These are phyloP conservation scores for Sisymbrium irio DNA, from an alignment of 345 rosid genomes.

Conservation along the genomic window DNA sequence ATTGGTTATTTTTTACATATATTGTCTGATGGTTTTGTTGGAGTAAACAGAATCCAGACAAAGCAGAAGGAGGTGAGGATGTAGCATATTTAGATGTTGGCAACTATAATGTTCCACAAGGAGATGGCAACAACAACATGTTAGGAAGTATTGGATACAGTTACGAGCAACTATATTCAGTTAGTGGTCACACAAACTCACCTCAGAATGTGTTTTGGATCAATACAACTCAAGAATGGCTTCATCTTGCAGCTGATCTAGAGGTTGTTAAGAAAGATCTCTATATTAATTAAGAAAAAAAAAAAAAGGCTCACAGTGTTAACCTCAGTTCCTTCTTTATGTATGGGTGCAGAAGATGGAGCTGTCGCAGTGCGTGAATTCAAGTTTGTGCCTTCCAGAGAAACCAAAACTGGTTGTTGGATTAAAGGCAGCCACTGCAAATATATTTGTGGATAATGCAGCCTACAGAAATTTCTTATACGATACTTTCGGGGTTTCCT, in stretches of 20 bases:
- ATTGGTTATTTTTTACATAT: background rate
- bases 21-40: background rate
- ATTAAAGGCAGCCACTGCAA: slow-evolving; percentile 42
- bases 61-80: slow-evolving; percentile 17
- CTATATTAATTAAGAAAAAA: background rate
- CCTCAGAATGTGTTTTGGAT: slow-evolving; percentile 39
- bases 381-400: slow-evolving; percentile 46
- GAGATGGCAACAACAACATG: slow-evolving; percentile 29
- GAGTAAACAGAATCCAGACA: slow-evolving; percentile 39
- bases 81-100: slow-evolving; percentile 36
- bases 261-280: slow-evolving; percentile 38
- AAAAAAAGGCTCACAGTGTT: background rate
- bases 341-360: slow-evolving; percentile 37
- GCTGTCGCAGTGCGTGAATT: slow-evolving; percentile 44
- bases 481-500: slow-evolving; percentile 40
- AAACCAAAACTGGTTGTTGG: slow-evolving; percentile 51
- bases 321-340: background rate
- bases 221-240: slow-evolving; percentile 42
- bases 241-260: slow-evolving; percentile 42
- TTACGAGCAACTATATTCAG: slow-evolving; percentile 40
- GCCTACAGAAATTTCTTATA: slow-evolving; percentile 48
- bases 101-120: slow-evolving; percentile 40
- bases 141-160: slow-evolving; percentile 41
- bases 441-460: slow-evolving; percentile 53
- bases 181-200: slow-evolving; percentile 26